These are phyloP conservation scores for Scheffersomyces illinoinensis DNA, from an alignment of 1,139 yeast species.

Conservation along the genomic window DNA sequence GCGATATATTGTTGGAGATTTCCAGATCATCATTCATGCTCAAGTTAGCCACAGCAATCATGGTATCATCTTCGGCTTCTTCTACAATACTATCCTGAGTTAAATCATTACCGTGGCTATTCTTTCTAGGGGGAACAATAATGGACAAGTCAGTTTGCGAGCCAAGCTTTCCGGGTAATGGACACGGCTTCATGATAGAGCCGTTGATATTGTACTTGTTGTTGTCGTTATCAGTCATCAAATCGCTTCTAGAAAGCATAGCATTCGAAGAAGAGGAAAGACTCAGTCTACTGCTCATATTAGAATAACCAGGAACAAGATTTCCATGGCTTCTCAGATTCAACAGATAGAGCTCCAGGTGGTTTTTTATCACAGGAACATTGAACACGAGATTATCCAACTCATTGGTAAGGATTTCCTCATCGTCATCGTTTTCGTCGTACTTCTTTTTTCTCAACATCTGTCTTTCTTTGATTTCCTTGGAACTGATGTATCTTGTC, in stretches of 20 bases:
- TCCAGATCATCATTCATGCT: constrained; percentile 30
- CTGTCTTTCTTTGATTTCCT: constrained; percentile 42
- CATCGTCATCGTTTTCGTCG: constrained; percentile 47
- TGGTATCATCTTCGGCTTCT: constrained; percentile 12
- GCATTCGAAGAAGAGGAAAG: background rate
- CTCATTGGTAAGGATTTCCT: constrained; percentile 40
- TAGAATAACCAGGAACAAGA: background rate
- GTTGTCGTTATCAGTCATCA: constrained; percentile 28
- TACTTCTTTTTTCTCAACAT: constrained; percentile 41
- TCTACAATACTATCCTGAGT: constrained; percentile 20
- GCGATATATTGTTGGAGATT: constrained; percentile 38
- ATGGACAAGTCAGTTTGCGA: constrained; percentile 10
- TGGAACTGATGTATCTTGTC: constrained; percentile 34
- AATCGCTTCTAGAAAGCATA: constrained; percentile 26
- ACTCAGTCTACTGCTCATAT: background rate
- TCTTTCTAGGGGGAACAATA: constrained; percentile 1
- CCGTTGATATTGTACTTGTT: constrained; percentile 24
- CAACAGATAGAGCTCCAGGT: constrained; percentile 32
- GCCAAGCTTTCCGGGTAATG: constrained; percentile 36
- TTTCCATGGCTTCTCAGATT: constrained; percentile 5
- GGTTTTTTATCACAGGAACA: constrained; percentile 45
- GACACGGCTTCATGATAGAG: constrained; percentile 29
- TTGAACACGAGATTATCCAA: constrained; percentile 41
- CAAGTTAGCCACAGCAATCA: constrained; percentile 1
- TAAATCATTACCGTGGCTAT: constrained; percentile 5